Evolutionary conservation across 345 rosid species (phyloP).

Genomic region (Hevea brasiliensis): DNA sequence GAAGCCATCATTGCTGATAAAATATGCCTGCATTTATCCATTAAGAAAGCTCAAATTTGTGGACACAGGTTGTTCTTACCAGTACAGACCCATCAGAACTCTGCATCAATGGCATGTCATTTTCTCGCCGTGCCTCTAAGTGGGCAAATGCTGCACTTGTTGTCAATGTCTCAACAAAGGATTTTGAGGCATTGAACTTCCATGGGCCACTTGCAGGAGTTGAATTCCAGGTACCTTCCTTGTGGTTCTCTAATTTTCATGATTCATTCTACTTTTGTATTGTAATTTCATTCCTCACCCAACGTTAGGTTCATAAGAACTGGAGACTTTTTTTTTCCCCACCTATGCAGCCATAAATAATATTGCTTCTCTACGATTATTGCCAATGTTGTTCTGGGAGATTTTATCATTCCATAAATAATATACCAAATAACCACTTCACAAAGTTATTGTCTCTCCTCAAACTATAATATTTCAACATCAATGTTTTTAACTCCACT

Average conservation of each 20-base stretch:
- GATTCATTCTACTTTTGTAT: neutral
- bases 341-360: neutral
- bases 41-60: conserved; percentile 5
- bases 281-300: neutral
- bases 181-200: conserved; percentile 64
- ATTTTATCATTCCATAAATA: neutral
- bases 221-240: conserved; percentile 71
- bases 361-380: neutral
- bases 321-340: neutral
- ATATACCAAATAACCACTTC: neutral
- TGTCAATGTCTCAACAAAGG: conserved; percentile 66
- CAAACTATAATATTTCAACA: neutral
- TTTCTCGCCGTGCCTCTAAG: conserved; percentile 89
- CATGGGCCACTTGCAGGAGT: conserved; percentile 90
- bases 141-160: conserved; percentile 98
- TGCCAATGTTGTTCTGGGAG: neutral
- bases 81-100: conserved; percentile 81
- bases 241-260: neutral
- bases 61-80: conserved; percentile 84
- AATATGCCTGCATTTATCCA: neutral
- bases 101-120: conserved; percentile 96
- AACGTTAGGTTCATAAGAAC: neutral
- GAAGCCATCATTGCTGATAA: neutral
- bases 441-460: neutral
- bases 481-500: neutral